Base-by-base conservation (phyloP, 1,284 basidiomycete genomes). In the Boletellus sp. region DNA sequence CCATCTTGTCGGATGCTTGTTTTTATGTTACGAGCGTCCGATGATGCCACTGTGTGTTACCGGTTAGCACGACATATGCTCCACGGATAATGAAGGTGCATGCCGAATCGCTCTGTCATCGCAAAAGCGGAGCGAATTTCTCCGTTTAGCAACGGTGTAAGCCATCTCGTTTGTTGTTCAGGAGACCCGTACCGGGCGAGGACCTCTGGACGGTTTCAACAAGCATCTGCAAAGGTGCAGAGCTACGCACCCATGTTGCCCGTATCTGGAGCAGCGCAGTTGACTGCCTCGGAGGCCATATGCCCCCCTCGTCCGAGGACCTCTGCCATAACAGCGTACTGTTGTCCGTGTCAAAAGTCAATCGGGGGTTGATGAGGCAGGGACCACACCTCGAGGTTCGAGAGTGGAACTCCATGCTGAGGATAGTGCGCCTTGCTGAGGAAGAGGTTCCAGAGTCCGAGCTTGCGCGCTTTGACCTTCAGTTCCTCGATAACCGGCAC, bases 281-380 rank as follows among this genome's bases (percentile, higher is more conserved):
- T 97, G 56, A 91, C 85, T 22, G 81, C 81, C 73, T 97, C 88
- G 30, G 93, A 83, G n/a, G 86, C 89, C 46, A 94, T 75, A 61
- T 86, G 86, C 6, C 87, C 85, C 36, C 80, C 84, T 56, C 93
- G 83, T 12, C 95, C 96, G 60, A 97, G 83, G 54, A 98, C 74
- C 72, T 99, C 96, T 38, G 94, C 94, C 85, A 98, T 96, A 38
- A 97, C 88, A 44, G 91, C 93, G 71, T 99, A 99, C 89, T 94
- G 60, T 38, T 7, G 8, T 45, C 18, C 12, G 10, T 22, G 26
- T 65, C 26, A 55, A 36, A 18, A 11, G 21, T 37, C 19, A 18
- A 41, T 21, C 40, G 21, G 30, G 13, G 36, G 32, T 22, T 28
- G 21, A 46, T 21, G n/a, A 45, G 19, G 32, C 30, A 33, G 43